Evolutionary conservation across 1,284 basidiomycete genomes (phyloP).

Genomic region (Cutaneotrichosporon cyanovorans): DNA sequence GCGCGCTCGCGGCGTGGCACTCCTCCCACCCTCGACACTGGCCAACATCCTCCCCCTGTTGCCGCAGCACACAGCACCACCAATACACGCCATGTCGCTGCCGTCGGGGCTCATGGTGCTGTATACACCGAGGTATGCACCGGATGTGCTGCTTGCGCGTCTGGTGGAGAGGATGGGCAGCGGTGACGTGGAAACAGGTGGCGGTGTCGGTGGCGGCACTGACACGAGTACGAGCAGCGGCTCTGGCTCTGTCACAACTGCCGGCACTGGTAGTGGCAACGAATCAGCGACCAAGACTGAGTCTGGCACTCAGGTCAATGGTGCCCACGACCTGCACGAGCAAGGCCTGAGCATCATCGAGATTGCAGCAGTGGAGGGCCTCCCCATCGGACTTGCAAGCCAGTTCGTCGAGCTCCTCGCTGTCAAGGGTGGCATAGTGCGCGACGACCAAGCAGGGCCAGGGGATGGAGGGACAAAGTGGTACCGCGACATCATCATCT

Average conservation of each 20-base stretch:
- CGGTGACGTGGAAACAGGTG: no score
- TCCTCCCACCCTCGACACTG: slow-evolving; percentile 80
- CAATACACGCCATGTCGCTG: slow-evolving; percentile 63
- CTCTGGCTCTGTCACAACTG: no score
- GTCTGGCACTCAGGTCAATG: no score
- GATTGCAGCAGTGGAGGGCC: slow-evolving; percentile 58
- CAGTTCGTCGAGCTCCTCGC: slow-evolving; percentile 60
- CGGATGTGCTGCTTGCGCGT: slow-evolving; percentile 58
- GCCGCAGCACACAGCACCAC: slow-evolving; percentile 59
- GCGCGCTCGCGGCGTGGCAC: slow-evolving; percentile 82
- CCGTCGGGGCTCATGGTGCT: slow-evolving; percentile 68
- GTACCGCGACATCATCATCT: slow-evolving; percentile 62
- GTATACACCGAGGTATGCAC: slow-evolving; percentile 69
- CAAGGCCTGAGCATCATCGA: slow-evolving; percentile 48
- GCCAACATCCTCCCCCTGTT: slow-evolving; percentile 65
- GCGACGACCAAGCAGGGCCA: slow-evolving; percentile 58
- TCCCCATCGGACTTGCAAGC: slow-evolving; percentile 62
- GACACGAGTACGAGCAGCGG: no score
- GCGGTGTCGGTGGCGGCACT: no score
- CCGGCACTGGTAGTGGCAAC: no score
- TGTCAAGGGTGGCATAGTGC: slow-evolving; percentile 49
- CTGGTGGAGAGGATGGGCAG: slow-evolving; percentile 53
- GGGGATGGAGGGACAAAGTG: slow-evolving; percentile 54
- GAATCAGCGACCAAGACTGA: not conserved
- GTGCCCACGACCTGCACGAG: slow-evolving; percentile 27